Evolutionary conservation across 2,329 filamentous ascomycete genomes (phyloP), one percentile per base, ranked within the genome.

Genomic region (Fusarium sp.): DNA sequence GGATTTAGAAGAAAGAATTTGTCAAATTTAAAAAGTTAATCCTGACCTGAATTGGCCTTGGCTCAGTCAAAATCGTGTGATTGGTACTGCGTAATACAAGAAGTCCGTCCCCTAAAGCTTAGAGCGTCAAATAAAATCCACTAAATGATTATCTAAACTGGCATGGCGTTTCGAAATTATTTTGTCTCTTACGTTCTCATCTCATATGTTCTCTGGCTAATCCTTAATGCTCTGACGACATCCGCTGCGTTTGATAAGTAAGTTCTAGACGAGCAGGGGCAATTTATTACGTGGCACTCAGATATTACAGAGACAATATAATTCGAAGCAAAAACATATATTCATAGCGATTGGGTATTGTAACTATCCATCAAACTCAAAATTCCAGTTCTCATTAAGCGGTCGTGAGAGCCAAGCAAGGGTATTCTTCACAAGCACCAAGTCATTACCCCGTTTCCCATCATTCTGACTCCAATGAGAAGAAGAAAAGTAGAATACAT

Each of bases 331-430:
- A 67, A 51, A 43, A 41, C 5, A 41, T 56, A 41, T 65, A 68
- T 66, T 72, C 51, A 45, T 67, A 71, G 60, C 65, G 62, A 72
- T 72, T 54, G 65, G 69, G 69, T 71, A 71, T 71, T 68, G 51
- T 72, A 52, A 15, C 54, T 55, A 63, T 57, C 27, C 55, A 32
- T 22, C 24, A 69, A 59, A 62, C 55, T 40, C 61, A 57, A 27
- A 55, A 41, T 51, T 47, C 45, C 51, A 45, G 40, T 60, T 41
- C 41, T 71, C 61, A 71, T 71, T 69, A 71, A 51, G 29, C 58
- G 51, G 57, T 52, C 53, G n/a, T 13, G 27, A 24, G 44, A 71
- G 65, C 56, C 63, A 45, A 52, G 40, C 54, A 55, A 44, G 68
- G 70, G 68, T 71, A 73, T 73, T 57, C 68, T 49, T 52, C 20